Evolutionary conservation across 768 basidiomycete species (phyloP), one percentile per base, ranked within the genome.

Genomic region (Psilocybe cubensis): DNA sequence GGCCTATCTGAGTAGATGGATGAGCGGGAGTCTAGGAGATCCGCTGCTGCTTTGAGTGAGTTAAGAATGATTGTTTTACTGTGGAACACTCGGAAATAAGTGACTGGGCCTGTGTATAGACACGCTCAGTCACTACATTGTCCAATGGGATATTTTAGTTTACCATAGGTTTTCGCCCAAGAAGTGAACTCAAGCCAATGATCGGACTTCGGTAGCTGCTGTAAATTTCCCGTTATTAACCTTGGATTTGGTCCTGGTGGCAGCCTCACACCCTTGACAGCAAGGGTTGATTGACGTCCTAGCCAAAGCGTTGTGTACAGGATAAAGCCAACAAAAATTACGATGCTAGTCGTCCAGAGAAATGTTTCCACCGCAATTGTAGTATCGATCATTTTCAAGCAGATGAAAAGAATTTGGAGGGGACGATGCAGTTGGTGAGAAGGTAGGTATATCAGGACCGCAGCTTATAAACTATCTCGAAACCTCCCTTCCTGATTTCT

Each of bases 1-100:
- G 81, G 81, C 31, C 82, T 70, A 59, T 81, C 82, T 6, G 82
- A 83, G 60, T 84, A 83, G 45, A 81, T 76, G 11, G 64, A 67
- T 8, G 80, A 78, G 12, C 81, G 76, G 25, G 69, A 66, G 46
- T 82, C 81, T 33, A 86, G 72, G 14, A 86, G 71, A 45, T 82
- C 81, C 35, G 69, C 63, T 1, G 75, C 79, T 8, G 74, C 70
- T 48, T 72, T 72, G 29, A 69, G 69, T 14, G 75, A 75, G 66
- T 81, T 84, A 20, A 86, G 65, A 56, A 84, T 67, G 47, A 85
- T 68, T 14, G 78, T 70, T 18, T 73, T 65, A 23, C 66, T 68
- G 49, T 74, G 73, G 48, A 79, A 66, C 42, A 69, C 50, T 45
- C 67, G 73, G 44, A 78, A 65, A 56, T 75, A 76, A 14, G 81